These are phyloP conservation scores for Syzygium malaccense DNA, from an alignment of 441 rosid genomes.

Conservation along the genomic window DNA sequence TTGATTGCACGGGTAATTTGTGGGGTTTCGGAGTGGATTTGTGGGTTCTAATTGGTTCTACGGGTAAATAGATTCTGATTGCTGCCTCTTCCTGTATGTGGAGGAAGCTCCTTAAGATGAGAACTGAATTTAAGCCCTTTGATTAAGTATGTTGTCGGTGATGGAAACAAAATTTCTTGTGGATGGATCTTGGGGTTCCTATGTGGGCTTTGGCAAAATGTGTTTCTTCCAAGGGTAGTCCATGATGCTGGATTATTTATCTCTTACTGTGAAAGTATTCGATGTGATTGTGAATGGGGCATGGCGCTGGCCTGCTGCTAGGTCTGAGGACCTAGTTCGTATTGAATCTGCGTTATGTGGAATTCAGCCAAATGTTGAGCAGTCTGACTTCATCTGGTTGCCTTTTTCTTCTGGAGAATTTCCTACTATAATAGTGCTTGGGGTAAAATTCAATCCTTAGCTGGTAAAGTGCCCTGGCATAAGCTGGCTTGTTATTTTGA, in stretches of 20 bases:
- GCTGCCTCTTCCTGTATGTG: neutral
- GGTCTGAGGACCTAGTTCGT: neutral
- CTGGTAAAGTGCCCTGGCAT: neutral
- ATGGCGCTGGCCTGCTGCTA: neutral
- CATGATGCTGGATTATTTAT: neutral
- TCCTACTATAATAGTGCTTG: neutral
- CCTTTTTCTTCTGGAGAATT: neutral
- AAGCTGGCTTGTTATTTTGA: neutral
- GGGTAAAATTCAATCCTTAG: neutral
- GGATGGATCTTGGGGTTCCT: neutral
- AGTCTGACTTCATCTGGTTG: neutral
- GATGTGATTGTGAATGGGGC: neutral
- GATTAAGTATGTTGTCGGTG: neutral
- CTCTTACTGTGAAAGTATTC: neutral
- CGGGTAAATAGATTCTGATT: neutral
- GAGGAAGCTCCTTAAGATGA: neutral
- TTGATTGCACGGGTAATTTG: neutral
- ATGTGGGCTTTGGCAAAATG: neutral
- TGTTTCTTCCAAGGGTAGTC: neutral
- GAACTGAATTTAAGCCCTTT: neutral
- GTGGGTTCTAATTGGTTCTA: neutral
- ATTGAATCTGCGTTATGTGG: neutral
- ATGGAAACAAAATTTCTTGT: neutral
- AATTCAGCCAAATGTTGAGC: neutral
- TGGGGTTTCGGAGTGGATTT: neutral